phyloP scores from a whole-genome alignment of 2,329 filamentous ascomycete genomes.

The Verticillium alfalfae region DNA sequence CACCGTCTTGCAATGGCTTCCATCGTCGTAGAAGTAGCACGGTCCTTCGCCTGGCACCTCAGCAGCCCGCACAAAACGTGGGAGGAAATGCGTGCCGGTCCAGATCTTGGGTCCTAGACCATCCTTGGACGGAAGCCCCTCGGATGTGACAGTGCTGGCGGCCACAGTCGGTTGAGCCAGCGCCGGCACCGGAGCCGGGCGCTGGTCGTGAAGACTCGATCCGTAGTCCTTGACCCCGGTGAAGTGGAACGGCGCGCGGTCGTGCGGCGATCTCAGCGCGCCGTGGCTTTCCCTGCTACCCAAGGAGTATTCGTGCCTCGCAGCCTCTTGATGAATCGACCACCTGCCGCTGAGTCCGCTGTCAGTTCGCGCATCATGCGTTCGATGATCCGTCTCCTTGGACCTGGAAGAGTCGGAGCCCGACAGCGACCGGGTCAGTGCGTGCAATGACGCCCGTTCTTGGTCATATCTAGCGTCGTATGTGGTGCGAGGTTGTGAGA shows the following conservation, averaged over 20 bases:
- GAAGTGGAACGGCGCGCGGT: constrained; percentile 28
- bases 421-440: constrained; percentile 27
- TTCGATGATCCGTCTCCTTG: constrained; percentile 29
- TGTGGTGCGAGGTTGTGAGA: constrained; percentile 37
- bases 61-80: constrained; percentile 57
- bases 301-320: constrained; percentile 39
- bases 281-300: constrained; percentile 30
- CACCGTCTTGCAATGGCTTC: constrained; percentile 72
- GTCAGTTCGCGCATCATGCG: constrained; percentile 27
- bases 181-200: constrained; percentile 13
- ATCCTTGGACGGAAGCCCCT: constrained; percentile 48
- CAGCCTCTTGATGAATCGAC: constrained; percentile 31
- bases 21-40: constrained; percentile 84
- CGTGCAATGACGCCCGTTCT: constrained; percentile 27
- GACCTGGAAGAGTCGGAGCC: constrained; percentile 39
- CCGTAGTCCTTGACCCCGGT: constrained; percentile 26
- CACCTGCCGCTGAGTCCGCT: constrained; percentile 29
- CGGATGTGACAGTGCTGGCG: constrained; percentile 24
- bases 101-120: constrained; percentile 63
- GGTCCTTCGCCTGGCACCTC: constrained; percentile 73
- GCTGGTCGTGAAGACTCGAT: constrained; percentile 18
- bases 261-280: constrained; percentile 24
- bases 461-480: constrained; percentile 40
- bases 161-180: constrained; percentile 20
- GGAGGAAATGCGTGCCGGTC: constrained; percentile 62